A percentile compares a stretch with the other conserved stretches of the same genome.
Evolutionary conservation across 805 yeast genomes (phyloP).

Genomic region (Myxozyma melibiosi): DNA sequence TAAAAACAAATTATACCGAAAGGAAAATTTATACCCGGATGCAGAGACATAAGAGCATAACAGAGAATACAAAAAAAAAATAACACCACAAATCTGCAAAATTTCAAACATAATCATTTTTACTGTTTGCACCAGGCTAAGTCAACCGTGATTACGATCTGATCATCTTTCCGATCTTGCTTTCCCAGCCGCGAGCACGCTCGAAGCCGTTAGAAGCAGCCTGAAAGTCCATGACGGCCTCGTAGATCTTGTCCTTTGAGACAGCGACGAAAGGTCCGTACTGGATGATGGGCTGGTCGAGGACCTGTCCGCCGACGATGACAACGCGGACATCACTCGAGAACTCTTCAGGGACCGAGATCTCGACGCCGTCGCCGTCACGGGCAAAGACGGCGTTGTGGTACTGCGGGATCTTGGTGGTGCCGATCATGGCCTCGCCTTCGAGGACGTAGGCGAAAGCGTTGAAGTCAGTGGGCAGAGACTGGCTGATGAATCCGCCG

Average conservation of each 20-base stretch:
- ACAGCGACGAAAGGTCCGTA: constrained; percentile 92
- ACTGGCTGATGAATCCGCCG: constrained; percentile 66
- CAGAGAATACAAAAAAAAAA: neutral
- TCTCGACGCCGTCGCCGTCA: constrained; percentile 36
- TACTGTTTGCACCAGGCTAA: too few relatives aligned
- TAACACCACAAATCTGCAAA: neutral
- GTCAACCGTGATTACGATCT: constrained; percentile 2
- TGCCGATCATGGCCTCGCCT: constrained; percentile 36
- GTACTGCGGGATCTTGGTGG: constrained; percentile 29
- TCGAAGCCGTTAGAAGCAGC: constrained; percentile 41
- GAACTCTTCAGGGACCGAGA: constrained; percentile 32
- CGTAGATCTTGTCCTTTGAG: constrained; percentile 61
- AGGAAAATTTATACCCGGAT: too few relatives aligned
- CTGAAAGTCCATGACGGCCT: constrained; percentile 76
- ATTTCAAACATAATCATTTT: neutral
- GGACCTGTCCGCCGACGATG: constrained; percentile 38
- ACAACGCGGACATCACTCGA: constrained; percentile 29
- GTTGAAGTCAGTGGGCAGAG: constrained; percentile 44
- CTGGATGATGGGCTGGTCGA: constrained; percentile 61
- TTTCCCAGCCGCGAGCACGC: constrained; percentile 41
- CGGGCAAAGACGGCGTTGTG: constrained; percentile 33
- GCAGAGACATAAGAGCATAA: too few relatives aligned
- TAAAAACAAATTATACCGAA: too few relatives aligned
- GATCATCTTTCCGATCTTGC: constrained; percentile 38
- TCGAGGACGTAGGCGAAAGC: constrained; percentile 39